phyloP scores from a whole-genome alignment of 805 yeast species.

The Isabelozyma heimii region DNA sequence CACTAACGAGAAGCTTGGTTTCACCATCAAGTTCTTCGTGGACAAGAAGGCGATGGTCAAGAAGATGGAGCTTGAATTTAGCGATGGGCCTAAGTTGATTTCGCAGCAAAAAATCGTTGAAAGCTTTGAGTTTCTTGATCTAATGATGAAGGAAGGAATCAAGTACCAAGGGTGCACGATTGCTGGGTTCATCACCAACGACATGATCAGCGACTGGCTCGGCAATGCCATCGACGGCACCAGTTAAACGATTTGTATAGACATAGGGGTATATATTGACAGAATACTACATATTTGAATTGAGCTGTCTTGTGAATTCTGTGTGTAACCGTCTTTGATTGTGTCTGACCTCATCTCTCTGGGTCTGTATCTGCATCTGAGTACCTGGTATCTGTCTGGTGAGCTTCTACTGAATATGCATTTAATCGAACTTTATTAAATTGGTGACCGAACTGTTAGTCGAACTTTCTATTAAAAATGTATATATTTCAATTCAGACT shows the following conservation, averaged over 20 bases:
- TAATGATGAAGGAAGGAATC: conserved; percentile 26
- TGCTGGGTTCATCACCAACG: conserved; percentile 45
- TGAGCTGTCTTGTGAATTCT: too few species aligned
- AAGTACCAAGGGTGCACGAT: conserved; percentile 42
- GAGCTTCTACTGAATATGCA: too few species aligned
- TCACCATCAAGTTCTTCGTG: conserved; percentile 41
- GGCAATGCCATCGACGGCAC: conserved; percentile 48
- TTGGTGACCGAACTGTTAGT: too few species aligned
- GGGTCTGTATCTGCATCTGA: too few species aligned
- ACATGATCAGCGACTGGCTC: conserved; percentile 43
- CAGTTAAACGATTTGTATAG: conserved; percentile 8
- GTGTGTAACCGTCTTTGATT: too few species aligned
- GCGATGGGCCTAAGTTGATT: neutral
- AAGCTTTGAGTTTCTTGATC: conserved; percentile 33
- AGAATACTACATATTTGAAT: neutral
- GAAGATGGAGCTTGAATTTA: conserved; percentile 13
- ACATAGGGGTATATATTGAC: neutral
- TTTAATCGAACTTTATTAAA: too few species aligned
- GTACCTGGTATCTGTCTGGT: too few species aligned
- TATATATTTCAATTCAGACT: neutral
- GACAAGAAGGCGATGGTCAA: conserved; percentile 39
- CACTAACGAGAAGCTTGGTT: conserved; percentile 29
- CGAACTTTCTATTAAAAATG: too few species aligned
- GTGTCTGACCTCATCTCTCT: too few species aligned
- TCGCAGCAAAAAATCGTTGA: conserved; percentile 11